Evolutionary conservation across 2,329 filamentous ascomycete species (phyloP), one percentile per base, ranked within the genome.

Genomic region (Fusarium sp.): DNA sequence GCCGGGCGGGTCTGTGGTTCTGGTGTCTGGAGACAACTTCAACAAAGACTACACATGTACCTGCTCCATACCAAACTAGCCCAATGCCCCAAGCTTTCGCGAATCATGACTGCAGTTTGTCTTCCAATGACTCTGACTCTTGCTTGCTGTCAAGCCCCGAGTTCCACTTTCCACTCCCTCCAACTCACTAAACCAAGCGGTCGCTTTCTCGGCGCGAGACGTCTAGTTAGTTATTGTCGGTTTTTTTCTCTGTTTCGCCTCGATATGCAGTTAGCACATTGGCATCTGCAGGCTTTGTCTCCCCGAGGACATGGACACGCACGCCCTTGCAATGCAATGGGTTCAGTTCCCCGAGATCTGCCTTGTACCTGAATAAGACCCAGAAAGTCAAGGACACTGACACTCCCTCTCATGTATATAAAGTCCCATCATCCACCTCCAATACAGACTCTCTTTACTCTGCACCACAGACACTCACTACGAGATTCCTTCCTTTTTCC

Each of bases 91-190:
- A 28, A 51, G 25, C 18, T 41, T 65, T 70, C 63, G 64, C 72
- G 72, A 74, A 74, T 71, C 68, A 74, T 70, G 66, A 49, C 62
- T 46, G 51, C 56, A 43, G 46, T 43, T 67, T 55, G n/a, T 7
- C 16, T 28, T n/a, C 31, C n/a, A 41, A 44, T 62, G 70, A 60
- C 58, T 67, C 58, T 58, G 51, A 44, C 19, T 59, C 23, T 21
- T 34, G 31, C 21, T 43, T 61, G 54, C 55, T 61, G 31, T 50
- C 54, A 41, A 7, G 34, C 56, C 34, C 49, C 11, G 23, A 53
- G 57, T 57, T 43, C 66, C 66, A 66, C 65, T 65, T 57, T 43
- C 66, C 66, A 67, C 66, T 65, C 52, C 50, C 54, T 44, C 42
- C 53, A 55, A 25, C 12, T 37, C 18, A 37, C 49, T 50, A 34